Percentiles rank a stretch among this genome's conserved stretches.
Evolutionary conservation across 441 rosid species (phyloP).

Genomic region (Gossypium schwendimanii): DNA sequence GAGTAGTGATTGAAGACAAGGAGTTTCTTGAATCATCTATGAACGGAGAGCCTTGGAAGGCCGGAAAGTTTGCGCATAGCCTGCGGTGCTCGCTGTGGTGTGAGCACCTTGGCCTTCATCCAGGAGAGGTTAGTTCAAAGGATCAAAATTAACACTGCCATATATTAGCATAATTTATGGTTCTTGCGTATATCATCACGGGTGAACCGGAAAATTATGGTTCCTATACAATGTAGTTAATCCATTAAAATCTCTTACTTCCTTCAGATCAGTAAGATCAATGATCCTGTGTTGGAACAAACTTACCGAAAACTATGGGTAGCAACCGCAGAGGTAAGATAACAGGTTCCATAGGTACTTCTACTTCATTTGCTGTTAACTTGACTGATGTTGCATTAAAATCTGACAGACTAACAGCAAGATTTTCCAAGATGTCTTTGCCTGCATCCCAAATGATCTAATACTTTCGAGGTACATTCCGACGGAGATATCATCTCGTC

Average conservation of each 20-base stretch:
- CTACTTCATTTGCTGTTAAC: neutral
- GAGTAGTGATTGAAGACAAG: slow-evolving; percentile 56
- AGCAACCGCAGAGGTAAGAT: slow-evolving; percentile 47
- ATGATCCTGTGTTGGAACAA: slow-evolving; percentile 49
- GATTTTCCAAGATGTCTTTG: slow-evolving; percentile 55
- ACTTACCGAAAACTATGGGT: slow-evolving; percentile 56
- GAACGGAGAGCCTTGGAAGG: slow-evolving; percentile 62
- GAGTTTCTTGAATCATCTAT: slow-evolving; percentile 53
- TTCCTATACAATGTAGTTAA: neutral
- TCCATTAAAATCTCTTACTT: neutral
- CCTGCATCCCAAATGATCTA: slow-evolving; percentile 66
- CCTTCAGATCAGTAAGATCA: slow-evolving; percentile 38
- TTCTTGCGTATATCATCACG: neutral
- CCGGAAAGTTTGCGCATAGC: slow-evolving; percentile 53
- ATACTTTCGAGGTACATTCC: slow-evolving; percentile 42
- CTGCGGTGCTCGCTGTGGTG: slow-evolving; percentile 68
- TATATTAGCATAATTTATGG: too few relatives aligned
- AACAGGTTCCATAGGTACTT: neutral
- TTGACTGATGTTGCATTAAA: neutral
- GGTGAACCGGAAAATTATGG: neutral
- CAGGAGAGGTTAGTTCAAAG: slow-evolving; percentile 37
- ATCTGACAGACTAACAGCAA: slow-evolving; percentile 35
- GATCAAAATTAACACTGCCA: neutral
- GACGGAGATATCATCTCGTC: neutral
- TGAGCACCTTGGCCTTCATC: slow-evolving; percentile 62